A percentile compares a stretch with the other conserved stretches of the same genome.
phyloP scores from a whole-genome alignment of 1,139 yeast species.

The Keqinozyma sinolaborantium region DNA sequence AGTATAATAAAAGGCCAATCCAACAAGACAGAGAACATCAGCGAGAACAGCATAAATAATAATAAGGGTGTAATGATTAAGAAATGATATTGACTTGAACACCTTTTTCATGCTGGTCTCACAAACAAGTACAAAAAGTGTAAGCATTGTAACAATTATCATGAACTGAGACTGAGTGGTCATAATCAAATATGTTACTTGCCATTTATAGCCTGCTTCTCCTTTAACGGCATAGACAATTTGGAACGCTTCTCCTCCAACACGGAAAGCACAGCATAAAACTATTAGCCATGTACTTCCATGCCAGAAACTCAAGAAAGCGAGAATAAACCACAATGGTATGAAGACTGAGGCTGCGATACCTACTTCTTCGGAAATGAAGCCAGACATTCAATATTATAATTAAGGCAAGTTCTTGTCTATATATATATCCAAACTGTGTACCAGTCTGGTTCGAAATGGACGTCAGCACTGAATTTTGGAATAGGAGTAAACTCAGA shows the following conservation, averaged over 20 bases:
- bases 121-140: not conserved
- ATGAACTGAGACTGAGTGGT: not conserved
- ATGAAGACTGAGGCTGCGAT: conserved; percentile 27
- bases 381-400: not conserved
- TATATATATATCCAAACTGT: too few relatives aligned
- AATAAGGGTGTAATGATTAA: not conserved
- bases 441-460: too few relatives aligned
- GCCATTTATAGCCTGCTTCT: not conserved
- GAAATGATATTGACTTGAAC: not conserved
- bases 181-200: not conserved
- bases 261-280: not conserved
- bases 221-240: not conserved
- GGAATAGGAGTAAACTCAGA: too few relatives aligned
- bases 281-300: not conserved
- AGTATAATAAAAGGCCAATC: not conserved
- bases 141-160: not conserved
- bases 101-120: not conserved
- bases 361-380: conserved; percentile 15
- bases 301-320: conserved; percentile 3
- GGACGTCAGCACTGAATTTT: too few relatives aligned
- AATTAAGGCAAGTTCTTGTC: too few relatives aligned
- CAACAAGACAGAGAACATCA: not conserved
- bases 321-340: conserved; percentile 19
- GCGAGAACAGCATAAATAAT: not conserved
- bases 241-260: not conserved